These are phyloP conservation scores for Prunus yedoensis DNA, from an alignment of 331 rosid genomes.

Conservation along the genomic window DNA sequence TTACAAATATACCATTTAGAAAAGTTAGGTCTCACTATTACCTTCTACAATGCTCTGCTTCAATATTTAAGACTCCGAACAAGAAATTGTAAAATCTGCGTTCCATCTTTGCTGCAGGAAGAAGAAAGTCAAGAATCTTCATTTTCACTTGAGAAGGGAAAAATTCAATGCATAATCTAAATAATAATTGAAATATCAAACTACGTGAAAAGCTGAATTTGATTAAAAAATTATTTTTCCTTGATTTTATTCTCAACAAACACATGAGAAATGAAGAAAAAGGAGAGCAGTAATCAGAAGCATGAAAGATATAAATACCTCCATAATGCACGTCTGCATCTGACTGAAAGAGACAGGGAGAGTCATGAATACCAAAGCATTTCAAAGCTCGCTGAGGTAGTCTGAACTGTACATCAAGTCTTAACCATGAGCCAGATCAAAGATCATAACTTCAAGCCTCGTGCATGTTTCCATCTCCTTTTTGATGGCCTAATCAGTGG, in stretches of 20 bases:
- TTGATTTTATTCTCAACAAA: background rate
- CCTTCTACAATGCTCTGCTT: conserved; percentile 10
- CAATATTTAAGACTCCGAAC: background rate
- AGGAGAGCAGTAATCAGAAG: background rate
- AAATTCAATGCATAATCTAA: background rate
- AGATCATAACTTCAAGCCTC: conserved; percentile 1
- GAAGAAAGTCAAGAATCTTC: conserved; percentile 27
- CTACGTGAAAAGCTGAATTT: background rate
- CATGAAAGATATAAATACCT: conserved; percentile 18
- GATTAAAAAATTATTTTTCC: background rate
- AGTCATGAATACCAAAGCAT: background rate
- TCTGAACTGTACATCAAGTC: background rate
- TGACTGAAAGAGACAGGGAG: background rate
- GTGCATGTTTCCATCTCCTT: conserved; percentile 9
- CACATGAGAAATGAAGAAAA: background rate
- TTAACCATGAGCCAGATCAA: background rate
- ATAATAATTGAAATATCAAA: background rate
- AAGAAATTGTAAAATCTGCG: conserved; percentile 12
- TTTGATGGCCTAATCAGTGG: conserved; percentile 29
- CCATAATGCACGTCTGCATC: background rate
- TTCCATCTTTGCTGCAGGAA: conserved; percentile 23
- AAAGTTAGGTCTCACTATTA: conserved; percentile 4
- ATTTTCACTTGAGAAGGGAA: conserved; percentile 19
- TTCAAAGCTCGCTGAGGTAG: background rate
- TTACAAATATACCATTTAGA: background rate